A percentile compares a stretch with the other conserved stretches of the same genome.
phyloP scores from a whole-genome alignment of 768 basidiomycete genomes.

The Mycena albidolilacea region DNA sequence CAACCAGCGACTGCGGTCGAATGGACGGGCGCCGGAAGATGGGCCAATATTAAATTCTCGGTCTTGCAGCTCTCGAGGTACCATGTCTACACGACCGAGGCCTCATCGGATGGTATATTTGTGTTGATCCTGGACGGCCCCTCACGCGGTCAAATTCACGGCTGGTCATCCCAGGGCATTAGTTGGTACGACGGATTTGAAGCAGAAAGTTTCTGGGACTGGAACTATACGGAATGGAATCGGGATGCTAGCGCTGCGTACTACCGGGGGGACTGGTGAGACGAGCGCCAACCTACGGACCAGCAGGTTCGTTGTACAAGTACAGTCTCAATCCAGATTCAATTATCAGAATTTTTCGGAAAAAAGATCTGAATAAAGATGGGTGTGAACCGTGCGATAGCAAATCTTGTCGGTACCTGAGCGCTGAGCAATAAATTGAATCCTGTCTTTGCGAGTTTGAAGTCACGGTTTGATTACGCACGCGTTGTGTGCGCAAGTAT shows the following conservation, averaged over 20 bases:
- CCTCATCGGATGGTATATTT: constrained; percentile 20
- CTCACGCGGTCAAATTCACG: constrained; percentile 29
- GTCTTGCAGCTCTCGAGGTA: constrained; percentile 27
- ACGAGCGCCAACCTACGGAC: no score
- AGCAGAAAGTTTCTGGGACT: constrained; percentile 26
- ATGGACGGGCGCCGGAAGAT: neutral
- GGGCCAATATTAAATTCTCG: neutral
- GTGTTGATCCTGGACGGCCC: constrained; percentile 27
- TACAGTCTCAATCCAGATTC: no score
- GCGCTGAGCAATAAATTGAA: no score
- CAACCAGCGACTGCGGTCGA: neutral
- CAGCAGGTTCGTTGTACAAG: no score
- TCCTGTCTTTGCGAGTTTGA: no score
- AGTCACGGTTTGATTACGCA: no score
- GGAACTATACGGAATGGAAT: constrained; percentile 31
- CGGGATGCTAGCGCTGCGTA: no score
- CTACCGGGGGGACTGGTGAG: no score
- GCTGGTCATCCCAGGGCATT: neutral
- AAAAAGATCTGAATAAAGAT: no score
- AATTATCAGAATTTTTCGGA: no score
- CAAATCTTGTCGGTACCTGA: no score
- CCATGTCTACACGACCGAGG: neutral
- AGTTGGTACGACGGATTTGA: constrained; percentile 33
- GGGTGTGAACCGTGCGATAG: no score
- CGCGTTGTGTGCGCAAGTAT: constrained; percentile 15